phyloP scores from a whole-genome alignment of 768 basidiomycete species.

The Tricholoma terreum region DNA sequence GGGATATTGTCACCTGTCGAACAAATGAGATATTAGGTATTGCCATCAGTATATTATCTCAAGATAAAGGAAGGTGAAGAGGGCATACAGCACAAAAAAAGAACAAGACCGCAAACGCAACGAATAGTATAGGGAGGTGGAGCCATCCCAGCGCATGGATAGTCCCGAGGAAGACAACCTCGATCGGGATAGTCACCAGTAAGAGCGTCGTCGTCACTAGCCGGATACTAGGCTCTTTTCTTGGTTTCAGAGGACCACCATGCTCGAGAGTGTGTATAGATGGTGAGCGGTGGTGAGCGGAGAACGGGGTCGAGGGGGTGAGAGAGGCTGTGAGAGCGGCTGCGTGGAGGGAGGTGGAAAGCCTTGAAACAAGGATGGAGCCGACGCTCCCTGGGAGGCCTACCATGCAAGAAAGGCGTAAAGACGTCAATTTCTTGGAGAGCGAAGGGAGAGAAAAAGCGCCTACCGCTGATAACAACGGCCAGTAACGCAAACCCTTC shows the following conservation, averaged over 20 bases:
- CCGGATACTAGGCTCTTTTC: slow-evolving; percentile 38
- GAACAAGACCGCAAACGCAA: slow-evolving; percentile 61
- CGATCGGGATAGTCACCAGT: slow-evolving; percentile 75
- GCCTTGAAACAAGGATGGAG: slow-evolving; percentile 84
- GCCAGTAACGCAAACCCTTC: slow-evolving; percentile 86
- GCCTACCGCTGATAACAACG: slow-evolving; percentile 80
- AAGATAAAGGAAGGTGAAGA: slow-evolving; percentile 2
- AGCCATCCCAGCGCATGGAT: slow-evolving; percentile 77
- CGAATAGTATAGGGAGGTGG: slow-evolving; percentile 63
- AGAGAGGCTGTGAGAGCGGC: slow-evolving; percentile 38
- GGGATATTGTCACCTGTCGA: slow-evolving; percentile 64
- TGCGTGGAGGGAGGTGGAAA: slow-evolving; percentile 85
- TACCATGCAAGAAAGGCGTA: slow-evolving; percentile 24
- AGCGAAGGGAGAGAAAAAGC: background rate
- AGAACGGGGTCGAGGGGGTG: slow-evolving; percentile 4
- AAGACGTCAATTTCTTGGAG: background rate
- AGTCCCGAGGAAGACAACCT: slow-evolving; percentile 67
- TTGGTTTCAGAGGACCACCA: slow-evolving; percentile 2
- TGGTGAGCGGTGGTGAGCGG: background rate
- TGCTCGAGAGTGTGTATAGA: background rate
- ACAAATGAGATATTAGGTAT: slow-evolving; percentile 1
- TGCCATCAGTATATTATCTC: too few relatives aligned
- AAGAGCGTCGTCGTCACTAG: slow-evolving; percentile 70
- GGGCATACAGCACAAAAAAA: slow-evolving; percentile 75
- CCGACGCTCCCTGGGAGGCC: slow-evolving; percentile 89